Evolutionary conservation across 1,139 yeast genomes (phyloP).

Genomic region (Pichia sp.): DNA sequence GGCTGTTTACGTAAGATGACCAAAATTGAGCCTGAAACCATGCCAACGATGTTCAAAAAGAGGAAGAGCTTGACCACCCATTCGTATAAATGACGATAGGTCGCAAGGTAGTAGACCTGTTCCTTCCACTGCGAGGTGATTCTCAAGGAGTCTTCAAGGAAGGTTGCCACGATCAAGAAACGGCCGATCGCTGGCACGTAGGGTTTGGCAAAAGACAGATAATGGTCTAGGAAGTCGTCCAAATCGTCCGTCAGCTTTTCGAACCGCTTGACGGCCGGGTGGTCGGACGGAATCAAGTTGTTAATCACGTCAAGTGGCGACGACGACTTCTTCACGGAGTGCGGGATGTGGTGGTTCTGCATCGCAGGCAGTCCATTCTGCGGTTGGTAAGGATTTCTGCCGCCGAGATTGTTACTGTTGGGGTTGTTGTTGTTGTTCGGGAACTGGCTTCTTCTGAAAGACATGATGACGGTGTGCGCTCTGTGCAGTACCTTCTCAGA

Average conservation of each 20-base stretch:
- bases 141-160: slow-evolving; percentile 84
- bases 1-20: slow-evolving; percentile 70
- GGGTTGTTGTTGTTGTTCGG: slow-evolving; percentile 8
- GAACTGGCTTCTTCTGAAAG: slow-evolving; percentile 18
- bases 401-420: neutral
- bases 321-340: slow-evolving; percentile 10
- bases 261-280: slow-evolving; percentile 38
- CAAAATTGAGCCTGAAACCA: slow-evolving; percentile 70
- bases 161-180: slow-evolving; percentile 88
- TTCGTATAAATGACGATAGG: slow-evolving; percentile 74
- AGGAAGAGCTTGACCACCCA: slow-evolving; percentile 74
- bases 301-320: slow-evolving; percentile 26
- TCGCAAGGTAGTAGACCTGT: slow-evolving; percentile 80
- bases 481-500: neutral
- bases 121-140: slow-evolving; percentile 87
- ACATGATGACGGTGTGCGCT: slow-evolving; percentile 6
- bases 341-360: slow-evolving; percentile 8
- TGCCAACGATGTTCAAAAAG: slow-evolving; percentile 56
- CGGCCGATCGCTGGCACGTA: slow-evolving; percentile 85
- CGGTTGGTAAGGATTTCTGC: slow-evolving; percentile 7
- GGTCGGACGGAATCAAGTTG: slow-evolving; percentile 29
- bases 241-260: slow-evolving; percentile 44
- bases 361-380: neutral
- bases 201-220: slow-evolving; percentile 55
- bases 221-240: slow-evolving; percentile 46